Percentiles rank a stretch among this genome's conserved stretches.
Evolutionary conservation across 1,139 yeast species (phyloP).

Genomic region (Casaregolazyma suthepensis): DNA sequence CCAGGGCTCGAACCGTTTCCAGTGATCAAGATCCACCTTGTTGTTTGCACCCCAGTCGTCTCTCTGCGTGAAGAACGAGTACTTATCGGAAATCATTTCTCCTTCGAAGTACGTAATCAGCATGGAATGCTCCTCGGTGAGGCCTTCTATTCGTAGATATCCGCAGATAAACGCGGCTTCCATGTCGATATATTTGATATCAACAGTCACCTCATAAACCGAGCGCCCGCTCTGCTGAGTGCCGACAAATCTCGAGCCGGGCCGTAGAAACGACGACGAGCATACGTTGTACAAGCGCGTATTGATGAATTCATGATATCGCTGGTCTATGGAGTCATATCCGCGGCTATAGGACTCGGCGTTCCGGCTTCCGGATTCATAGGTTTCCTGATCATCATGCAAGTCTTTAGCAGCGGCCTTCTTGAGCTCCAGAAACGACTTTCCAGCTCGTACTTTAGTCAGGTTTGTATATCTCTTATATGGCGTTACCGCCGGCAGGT

Average conservation of each 20-base stretch:
- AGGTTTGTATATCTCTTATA: conserved; percentile 5
- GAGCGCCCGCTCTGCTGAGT: conserved; percentile 68
- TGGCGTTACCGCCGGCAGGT: conserved; percentile 6
- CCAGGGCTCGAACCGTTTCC: conserved; percentile 72
- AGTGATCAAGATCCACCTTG: conserved; percentile 73
- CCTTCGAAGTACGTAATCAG: conserved; percentile 84
- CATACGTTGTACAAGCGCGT: not conserved
- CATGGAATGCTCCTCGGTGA: conserved; percentile 70
- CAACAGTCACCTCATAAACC: conserved; percentile 65
- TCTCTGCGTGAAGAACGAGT: conserved; percentile 43
- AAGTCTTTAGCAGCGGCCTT: conserved; percentile 2
- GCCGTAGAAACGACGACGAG: conserved; percentile 38
- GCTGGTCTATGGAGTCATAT: conserved; percentile 1
- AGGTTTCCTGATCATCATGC: not conserved
- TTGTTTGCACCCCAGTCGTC: conserved; percentile 57
- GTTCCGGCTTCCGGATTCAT: not conserved
- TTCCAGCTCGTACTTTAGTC: conserved; percentile 1
- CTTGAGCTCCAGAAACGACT: conserved; percentile 7
- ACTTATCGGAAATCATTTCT: conserved; percentile 65
- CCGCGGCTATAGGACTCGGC: not conserved
- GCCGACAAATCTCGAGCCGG: conserved; percentile 62
- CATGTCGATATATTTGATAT: conserved; percentile 63
- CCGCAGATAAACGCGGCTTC: conserved; percentile 62
- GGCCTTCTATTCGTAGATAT: conserved; percentile 69
- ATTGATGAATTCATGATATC: conserved; percentile 4